These are phyloP conservation scores for Vaccinium vitisidaea DNA, from an alignment of 148 eudicot species.

Conservation along the genomic window DNA sequence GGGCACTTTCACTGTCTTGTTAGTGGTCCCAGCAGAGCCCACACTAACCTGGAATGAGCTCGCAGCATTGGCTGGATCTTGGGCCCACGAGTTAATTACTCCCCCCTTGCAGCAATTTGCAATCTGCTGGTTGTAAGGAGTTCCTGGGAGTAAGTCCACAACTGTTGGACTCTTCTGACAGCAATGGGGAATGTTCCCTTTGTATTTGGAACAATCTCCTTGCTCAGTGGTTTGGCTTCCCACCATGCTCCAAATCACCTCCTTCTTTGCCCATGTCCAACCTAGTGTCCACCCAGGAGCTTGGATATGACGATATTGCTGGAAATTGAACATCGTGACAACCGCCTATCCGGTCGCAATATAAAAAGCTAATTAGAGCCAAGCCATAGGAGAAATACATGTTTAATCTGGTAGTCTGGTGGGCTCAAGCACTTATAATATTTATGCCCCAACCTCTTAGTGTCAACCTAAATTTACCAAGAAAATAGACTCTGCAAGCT, in stretches of 20 bases:
- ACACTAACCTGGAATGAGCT: conserved; percentile 63
- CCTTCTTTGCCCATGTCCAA: conserved; percentile 75
- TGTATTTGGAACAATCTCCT: conserved; percentile 60
- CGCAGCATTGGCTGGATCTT: conserved; percentile 42
- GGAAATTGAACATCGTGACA: conserved; percentile 57
- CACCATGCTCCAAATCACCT: conserved; percentile 64
- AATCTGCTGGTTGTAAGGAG: conserved; percentile 65
- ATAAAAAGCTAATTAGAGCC: conserved; percentile 7
- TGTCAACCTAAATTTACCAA: neutral
- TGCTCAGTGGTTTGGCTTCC: conserved; percentile 61
- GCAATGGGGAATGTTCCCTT: conserved; percentile 50
- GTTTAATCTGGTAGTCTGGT: neutral
- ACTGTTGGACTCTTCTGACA: conserved; percentile 54
- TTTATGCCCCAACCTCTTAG: neutral
- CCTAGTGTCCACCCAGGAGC: conserved; percentile 63
- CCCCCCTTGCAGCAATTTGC: conserved; percentile 71
- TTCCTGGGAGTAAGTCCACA: conserved; percentile 52
- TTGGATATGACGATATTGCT: conserved; percentile 55
- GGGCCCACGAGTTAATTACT: conserved; percentile 47
- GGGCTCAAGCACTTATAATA: neutral
- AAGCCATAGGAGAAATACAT: neutral
- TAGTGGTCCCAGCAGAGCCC: conserved; percentile 59
- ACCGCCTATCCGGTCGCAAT: conserved; percentile 31
- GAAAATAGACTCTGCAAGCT: neutral
- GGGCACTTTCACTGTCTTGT: conserved; percentile 53